A percentile compares a stretch with the other conserved stretches of the same genome.
Conservation (phyloP, 2,329 filamentous ascomycete genomes). For the Samsoniella hepiali region DNA sequence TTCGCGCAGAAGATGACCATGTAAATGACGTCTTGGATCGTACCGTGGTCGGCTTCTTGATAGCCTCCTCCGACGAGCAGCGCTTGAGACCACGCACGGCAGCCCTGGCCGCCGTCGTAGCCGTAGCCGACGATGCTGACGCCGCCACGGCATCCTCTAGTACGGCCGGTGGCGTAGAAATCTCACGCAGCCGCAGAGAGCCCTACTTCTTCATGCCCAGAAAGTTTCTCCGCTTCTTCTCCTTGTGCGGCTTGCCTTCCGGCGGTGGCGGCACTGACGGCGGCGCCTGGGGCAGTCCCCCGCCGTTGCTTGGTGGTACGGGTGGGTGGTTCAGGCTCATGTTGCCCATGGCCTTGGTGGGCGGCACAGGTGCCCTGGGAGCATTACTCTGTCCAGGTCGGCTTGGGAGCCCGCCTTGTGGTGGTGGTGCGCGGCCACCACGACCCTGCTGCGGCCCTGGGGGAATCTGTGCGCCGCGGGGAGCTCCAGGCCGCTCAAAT, state of each 20-base stretch:
- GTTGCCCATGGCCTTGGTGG: slow-evolving; percentile 52
- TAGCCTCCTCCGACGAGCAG: not conserved
- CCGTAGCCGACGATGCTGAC: not conserved
- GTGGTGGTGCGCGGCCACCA: slow-evolving; percentile 24
- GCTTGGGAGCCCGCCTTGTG: slow-evolving; percentile 33
- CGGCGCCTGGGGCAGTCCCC: slow-evolving; percentile 25
- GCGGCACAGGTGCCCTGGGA: slow-evolving; percentile 36
- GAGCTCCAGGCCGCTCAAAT: slow-evolving; percentile 67
- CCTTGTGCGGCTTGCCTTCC: slow-evolving; percentile 48
- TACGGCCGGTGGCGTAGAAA: not conserved
- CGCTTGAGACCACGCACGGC: not conserved
- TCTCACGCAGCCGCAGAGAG: slow-evolving; percentile 24
- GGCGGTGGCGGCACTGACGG: slow-evolving; percentile 26
- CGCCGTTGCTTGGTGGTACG: slow-evolving; percentile 22
- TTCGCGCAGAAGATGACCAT: slow-evolving; percentile 3
- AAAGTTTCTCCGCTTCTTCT: slow-evolving; percentile 61
- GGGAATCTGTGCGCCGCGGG: slow-evolving; percentile 35
- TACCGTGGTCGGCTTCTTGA: not conserved
- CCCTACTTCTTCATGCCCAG: slow-evolving; percentile 57
- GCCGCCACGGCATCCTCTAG: not conserved
- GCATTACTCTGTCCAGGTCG: slow-evolving; percentile 29
- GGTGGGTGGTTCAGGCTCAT: slow-evolving; percentile 45
- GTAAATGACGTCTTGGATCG: not conserved
- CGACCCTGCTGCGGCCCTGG: slow-evolving; percentile 22
- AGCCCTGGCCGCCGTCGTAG: not conserved